Evolutionary conservation across 2,329 filamentous ascomycete genomes (phyloP).

Genomic region (Ophiosphaerella herpotricha): DNA sequence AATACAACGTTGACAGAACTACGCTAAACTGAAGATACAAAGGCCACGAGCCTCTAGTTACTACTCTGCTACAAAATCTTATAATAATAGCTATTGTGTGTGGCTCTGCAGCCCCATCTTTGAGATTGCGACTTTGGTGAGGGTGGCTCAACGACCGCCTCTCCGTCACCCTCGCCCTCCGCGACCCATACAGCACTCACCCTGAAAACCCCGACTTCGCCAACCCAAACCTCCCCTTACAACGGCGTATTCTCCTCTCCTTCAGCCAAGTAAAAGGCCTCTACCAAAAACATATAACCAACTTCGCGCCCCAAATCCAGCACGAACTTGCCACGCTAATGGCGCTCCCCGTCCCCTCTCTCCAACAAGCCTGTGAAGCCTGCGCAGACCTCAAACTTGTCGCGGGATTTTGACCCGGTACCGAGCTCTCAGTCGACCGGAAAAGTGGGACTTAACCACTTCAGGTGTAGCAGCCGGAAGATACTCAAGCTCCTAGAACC

Average conservation of each 20-base stretch:
- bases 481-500: too few relatives aligned
- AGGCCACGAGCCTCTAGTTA: too few relatives aligned
- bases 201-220: conserved; percentile 11
- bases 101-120: too few relatives aligned
- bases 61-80: too few relatives aligned
- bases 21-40: too few relatives aligned
- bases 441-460: too few relatives aligned
- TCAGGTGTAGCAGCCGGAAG: too few relatives aligned
- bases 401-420: too few relatives aligned
- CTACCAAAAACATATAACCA: conserved; percentile 37
- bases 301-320: conserved; percentile 41
- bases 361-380: conserved; percentile 52
- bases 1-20: too few relatives aligned
- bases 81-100: too few relatives aligned
- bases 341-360: conserved; percentile 45
- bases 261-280: conserved; percentile 57
- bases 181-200: conserved; percentile 48
- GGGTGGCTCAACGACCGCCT: conserved; percentile 58
- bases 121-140: too few relatives aligned
- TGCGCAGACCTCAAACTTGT: conserved; percentile 50
- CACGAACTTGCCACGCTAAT: conserved; percentile 45
- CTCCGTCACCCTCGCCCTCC: conserved; percentile 50
- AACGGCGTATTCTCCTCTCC: conserved; percentile 52
- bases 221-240: conserved; percentile 38
- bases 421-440: too few relatives aligned